Evolutionary conservation across 2,329 filamentous ascomycete species (phyloP).

Genomic region (Scedosporium boydii): DNA sequence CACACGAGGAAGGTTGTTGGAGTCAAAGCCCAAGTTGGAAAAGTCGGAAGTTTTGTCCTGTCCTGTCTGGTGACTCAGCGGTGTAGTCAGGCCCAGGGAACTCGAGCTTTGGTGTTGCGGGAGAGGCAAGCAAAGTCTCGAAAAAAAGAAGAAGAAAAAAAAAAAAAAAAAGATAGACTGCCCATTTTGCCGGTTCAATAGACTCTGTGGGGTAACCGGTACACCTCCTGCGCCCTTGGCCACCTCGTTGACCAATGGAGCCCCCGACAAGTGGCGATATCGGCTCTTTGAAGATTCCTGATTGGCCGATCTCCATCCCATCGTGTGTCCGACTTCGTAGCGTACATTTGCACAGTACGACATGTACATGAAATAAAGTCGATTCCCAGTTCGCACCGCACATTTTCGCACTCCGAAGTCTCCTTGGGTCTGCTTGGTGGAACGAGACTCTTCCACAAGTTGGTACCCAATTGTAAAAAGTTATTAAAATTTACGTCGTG

Average conservation of each 20-base stretch:
- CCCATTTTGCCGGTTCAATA: background rate
- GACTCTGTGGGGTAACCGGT: slow-evolving; percentile 2
- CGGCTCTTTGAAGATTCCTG: background rate
- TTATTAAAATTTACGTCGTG: too few species aligned
- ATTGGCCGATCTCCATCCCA: background rate
- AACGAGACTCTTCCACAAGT: too few species aligned
- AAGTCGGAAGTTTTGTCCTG: slow-evolving; percentile 1
- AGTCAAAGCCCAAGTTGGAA: background rate
- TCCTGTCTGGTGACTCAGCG: slow-evolving; percentile 3
- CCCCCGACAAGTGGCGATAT: slow-evolving; percentile 4
- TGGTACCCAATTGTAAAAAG: too few species aligned
- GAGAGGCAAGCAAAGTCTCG: background rate
- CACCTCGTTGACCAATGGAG: background rate
- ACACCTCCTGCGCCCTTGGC: background rate
- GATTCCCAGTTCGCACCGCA: too few species aligned
- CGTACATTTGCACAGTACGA: background rate
- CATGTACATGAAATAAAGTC: too few species aligned
- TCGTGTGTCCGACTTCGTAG: background rate
- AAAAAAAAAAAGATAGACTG: background rate
- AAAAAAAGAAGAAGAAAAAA: background rate
- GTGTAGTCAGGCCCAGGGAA: background rate
- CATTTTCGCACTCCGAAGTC: too few species aligned
- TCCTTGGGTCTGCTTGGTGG: too few species aligned
- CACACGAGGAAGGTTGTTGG: slow-evolving; percentile 1
- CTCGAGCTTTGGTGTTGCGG: background rate